These are phyloP conservation scores for Monascus ruber DNA, from an alignment of 2,329 filamentous ascomycete genomes.

Conservation along the genomic window DNA sequence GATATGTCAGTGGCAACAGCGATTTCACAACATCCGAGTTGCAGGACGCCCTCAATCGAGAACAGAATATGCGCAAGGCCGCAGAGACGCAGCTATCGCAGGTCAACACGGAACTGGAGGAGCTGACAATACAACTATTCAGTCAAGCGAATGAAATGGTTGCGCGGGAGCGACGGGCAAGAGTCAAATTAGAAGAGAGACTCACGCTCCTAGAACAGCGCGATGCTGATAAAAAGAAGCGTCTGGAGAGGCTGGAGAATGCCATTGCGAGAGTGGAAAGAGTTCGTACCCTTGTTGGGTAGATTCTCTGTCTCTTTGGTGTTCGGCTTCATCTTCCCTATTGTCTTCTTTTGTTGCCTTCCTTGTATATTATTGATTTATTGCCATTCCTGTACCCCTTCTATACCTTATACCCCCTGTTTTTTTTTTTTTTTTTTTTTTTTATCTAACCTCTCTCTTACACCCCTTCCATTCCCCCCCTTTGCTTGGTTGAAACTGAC, in stretches of 20 bases:
- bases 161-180: conserved; percentile 47
- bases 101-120: conserved; percentile 49
- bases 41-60: conserved; percentile 43
- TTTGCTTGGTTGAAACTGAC: too few relatives aligned
- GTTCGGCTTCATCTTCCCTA: conserved; percentile 1
- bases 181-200: conserved; percentile 40
- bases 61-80: conserved; percentile 44
- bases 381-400: too few relatives aligned
- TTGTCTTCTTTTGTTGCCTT: background rate
- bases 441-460: too few relatives aligned
- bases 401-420: too few relatives aligned
- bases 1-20: conserved; percentile 3
- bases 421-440: too few relatives aligned
- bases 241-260: conserved; percentile 44
- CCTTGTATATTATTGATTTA: too few relatives aligned
- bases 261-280: conserved; percentile 47
- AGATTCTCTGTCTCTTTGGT: conserved; percentile 2
- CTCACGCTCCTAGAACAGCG: conserved; percentile 35
- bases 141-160: conserved; percentile 58
- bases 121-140: conserved; percentile 49
- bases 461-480: too few relatives aligned
- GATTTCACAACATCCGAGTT: conserved; percentile 31
- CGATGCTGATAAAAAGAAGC: conserved; percentile 40
- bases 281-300: conserved; percentile 42
- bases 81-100: conserved; percentile 46